Conservation (phyloP, 306 rosid species). For the Urtica urens region DNA sequence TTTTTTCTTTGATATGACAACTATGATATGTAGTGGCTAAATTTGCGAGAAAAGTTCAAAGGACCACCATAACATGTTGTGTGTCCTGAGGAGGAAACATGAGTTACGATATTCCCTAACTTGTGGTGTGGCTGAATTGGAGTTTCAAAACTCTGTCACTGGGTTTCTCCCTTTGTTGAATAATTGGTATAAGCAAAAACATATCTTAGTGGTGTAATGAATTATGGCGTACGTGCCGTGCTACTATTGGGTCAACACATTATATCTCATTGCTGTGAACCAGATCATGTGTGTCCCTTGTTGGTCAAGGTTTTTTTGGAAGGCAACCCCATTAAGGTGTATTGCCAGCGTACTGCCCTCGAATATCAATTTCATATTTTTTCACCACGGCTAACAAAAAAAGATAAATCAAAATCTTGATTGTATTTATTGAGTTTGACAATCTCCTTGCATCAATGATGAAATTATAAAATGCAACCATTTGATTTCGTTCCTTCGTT, state of each 20-base stretch:
- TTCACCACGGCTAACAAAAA: too few relatives aligned
- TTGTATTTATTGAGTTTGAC: too few relatives aligned
- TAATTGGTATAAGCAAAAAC: too few relatives aligned
- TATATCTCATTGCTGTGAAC: not conserved
- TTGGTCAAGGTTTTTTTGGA: conserved; percentile 1
- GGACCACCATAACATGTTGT: conserved; percentile 2
- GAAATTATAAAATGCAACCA: too few relatives aligned
- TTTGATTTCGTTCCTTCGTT: too few relatives aligned
- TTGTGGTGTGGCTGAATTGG: not conserved
- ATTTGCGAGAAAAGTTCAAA: not conserved
- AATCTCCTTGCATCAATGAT: too few relatives aligned
- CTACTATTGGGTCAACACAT: not conserved
- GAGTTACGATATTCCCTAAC: not conserved
- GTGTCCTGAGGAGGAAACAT: conserved; percentile 4
- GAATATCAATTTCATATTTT: not conserved
- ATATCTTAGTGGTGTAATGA: too few relatives aligned
- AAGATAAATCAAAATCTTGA: too few relatives aligned
- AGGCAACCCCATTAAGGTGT: conserved; percentile 9
- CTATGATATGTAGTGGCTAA: not conserved
- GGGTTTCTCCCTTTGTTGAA: too few relatives aligned
- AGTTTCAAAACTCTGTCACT: too few relatives aligned
- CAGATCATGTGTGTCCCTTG: conserved; percentile 15
- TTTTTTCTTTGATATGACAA: too few relatives aligned
- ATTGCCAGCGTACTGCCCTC: not conserved
- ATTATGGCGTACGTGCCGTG: not conserved